Conservation (phyloP, 371 early-diverging fungal species). For the Mucor circinelloides region DNA sequence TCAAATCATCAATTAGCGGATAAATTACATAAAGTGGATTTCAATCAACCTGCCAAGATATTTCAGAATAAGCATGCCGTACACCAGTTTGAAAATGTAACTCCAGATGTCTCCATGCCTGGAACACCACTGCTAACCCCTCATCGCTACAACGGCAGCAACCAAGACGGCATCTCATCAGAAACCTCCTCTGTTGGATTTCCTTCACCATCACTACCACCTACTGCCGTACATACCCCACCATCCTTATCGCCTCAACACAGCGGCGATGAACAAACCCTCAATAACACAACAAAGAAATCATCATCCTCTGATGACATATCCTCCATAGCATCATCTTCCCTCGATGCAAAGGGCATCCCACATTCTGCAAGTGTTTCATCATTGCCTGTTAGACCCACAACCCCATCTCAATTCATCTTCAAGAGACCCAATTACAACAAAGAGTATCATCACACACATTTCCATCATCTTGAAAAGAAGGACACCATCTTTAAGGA, state of each 20-base stretch:
- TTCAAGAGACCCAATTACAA: slow-evolving; percentile 53
- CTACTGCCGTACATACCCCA: slow-evolving; percentile 24
- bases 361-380: slow-evolving; percentile 6
- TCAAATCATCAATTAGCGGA: slow-evolving; percentile 1
- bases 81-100: slow-evolving; percentile 45
- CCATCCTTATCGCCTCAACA: slow-evolving; percentile 22
- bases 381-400: slow-evolving; percentile 13
- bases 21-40: slow-evolving; percentile 32
- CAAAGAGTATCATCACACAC: slow-evolving; percentile 44
- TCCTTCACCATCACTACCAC: slow-evolving; percentile 16
- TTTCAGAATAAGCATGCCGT: slow-evolving; percentile 31
- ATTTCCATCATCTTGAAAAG: slow-evolving; percentile 49
- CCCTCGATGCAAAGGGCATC: neutral
- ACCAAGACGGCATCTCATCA: slow-evolving; percentile 6
- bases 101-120: slow-evolving; percentile 41
- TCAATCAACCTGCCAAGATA: slow-evolving; percentile 39
- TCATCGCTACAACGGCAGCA: neutral
- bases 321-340: neutral
- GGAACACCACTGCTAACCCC: slow-evolving; percentile 24
- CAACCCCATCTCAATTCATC: slow-evolving; percentile 51
- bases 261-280: slow-evolving; percentile 11
- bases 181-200: slow-evolving; percentile 14
- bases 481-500: slow-evolving; percentile 58
- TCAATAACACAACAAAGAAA: neutral
- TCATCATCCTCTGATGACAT: neutral